A percentile compares a stretch with the other conserved stretches of the same genome.
Conservation (phyloP, 129 eudicot species). For the Pulicaria dysenterica region DNA sequence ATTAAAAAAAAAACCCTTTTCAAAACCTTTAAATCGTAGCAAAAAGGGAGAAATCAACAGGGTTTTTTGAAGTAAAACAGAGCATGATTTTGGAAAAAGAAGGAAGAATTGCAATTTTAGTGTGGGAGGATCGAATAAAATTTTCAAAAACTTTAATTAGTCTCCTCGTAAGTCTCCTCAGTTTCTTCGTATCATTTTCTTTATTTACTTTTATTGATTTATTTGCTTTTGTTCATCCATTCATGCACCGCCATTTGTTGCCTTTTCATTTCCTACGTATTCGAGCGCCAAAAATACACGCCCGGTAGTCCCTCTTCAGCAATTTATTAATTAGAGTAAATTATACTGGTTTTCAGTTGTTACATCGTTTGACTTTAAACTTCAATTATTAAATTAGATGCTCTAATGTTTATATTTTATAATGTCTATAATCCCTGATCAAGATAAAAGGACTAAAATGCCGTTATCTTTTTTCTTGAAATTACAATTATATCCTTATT, state of each 20-base stretch:
- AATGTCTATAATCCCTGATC: no score
- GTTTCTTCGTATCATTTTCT: conserved; percentile 6
- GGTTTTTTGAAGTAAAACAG: not conserved
- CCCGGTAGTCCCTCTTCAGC: no score
- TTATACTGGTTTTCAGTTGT: no score
- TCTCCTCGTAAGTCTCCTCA: conserved; percentile 23
- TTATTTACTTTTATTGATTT: not conserved
- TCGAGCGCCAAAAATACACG: not conserved
- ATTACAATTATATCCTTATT: no score
- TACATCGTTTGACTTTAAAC: no score
- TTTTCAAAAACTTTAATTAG: conserved; percentile 11
- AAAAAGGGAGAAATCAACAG: conserved; percentile 12
- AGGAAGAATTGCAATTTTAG: not conserved
- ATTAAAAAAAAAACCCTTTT: not conserved
- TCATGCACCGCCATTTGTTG: conserved; percentile 20
- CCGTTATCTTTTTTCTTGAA: no score
- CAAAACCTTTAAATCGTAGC: not conserved
- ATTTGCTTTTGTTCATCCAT: conserved; percentile 26
- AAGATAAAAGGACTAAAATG: no score
- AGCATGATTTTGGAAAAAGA: conserved; percentile 17
- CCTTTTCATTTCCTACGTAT: conserved; percentile 2
- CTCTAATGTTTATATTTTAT: no score
- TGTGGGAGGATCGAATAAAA: not conserved
- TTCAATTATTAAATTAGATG: no score
- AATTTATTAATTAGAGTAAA: no score